Evolutionary conservation across 2,329 filamentous ascomycete genomes (phyloP), one percentile per base, ranked within the genome.

Genomic region (Colletotrichum sp.): DNA sequence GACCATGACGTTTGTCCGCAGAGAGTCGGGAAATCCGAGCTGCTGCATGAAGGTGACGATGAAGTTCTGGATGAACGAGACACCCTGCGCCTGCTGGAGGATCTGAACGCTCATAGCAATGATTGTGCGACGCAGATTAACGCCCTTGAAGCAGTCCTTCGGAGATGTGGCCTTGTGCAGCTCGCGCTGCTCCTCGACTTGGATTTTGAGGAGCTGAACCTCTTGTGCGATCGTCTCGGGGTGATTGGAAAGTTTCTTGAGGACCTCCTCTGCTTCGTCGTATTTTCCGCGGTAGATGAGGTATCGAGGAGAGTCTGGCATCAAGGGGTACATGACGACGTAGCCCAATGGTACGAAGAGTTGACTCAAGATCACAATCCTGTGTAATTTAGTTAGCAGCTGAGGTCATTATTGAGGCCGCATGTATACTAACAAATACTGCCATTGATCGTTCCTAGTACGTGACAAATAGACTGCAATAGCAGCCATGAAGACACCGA

Each of bases 1-100:
- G 59, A 64, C 60, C 57, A 65, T 65, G 22, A 48, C 57, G 22
- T 52, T 65, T 13, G 60, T 65, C 0, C 57, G 68, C 68, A 64
- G 1, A 3, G 59, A 48, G 32, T 79, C 63, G 25, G 48, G 39
- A 8, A 79, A 48, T 2, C 80, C 79, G 25, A 79, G 68, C 61
- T 77, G 75, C 30, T 78, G 61, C 55, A 81, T 64, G 72, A 81
- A 81, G 44, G 78, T 71, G 28, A 80, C 78, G n/a, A 78, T 48
- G 66, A 79, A 80, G 11, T 72, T 74, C 22, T 69, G 68, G 64
- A 77, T 77, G 67, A 79, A 80, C 19, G 75, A 75, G 74, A 72
- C 77, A 15, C 79, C 79, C 67, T 80, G 79, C 4, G 75, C 75
- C 61, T 79, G 79, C 68, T 79, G 79, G 1, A 78, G 69, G 55